These are phyloP conservation scores for Solanum dulcamara DNA, from an alignment of 257 asterid genomes.

Conservation along the genomic window DNA sequence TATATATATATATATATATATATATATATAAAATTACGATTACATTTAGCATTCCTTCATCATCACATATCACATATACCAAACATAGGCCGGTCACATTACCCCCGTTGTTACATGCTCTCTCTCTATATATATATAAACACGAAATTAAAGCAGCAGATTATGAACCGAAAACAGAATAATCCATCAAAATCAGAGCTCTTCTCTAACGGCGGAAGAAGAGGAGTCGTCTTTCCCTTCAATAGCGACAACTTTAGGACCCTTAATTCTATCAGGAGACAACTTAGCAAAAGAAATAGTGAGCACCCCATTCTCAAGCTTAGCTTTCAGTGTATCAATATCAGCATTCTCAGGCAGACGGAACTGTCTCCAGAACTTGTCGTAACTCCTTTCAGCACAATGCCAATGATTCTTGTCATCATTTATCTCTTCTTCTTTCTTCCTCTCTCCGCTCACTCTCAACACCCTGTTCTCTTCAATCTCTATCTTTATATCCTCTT, in stretches of 20 bases:
- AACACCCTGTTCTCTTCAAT: conserved; percentile 11
- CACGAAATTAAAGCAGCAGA: neutral
- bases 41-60: no score
- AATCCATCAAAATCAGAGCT: neutral
- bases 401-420: conserved; percentile 8
- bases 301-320: conserved; percentile 19
- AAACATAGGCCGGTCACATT: no score
- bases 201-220: neutral
- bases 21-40: no score
- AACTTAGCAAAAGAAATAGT: conserved; percentile 5
- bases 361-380: conserved; percentile 18
- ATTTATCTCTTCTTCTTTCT: neutral
- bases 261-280: conserved; percentile 8
- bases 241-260: conserved; percentile 7
- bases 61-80: no score
- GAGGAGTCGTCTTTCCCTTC: neutral
- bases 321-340: conserved; percentile 4
- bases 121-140: no score
- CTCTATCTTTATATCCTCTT: conserved; percentile 11
- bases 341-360: conserved; percentile 17
- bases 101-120: no score
- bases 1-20: no score
- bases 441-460: conserved; percentile 10
- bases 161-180: neutral
- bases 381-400: conserved; percentile 3